Percentiles rank a stretch among this genome's conserved stretches.
phyloP scores from a whole-genome alignment of 176 grass and related monocot genomes.

The Juncus effusus region DNA sequence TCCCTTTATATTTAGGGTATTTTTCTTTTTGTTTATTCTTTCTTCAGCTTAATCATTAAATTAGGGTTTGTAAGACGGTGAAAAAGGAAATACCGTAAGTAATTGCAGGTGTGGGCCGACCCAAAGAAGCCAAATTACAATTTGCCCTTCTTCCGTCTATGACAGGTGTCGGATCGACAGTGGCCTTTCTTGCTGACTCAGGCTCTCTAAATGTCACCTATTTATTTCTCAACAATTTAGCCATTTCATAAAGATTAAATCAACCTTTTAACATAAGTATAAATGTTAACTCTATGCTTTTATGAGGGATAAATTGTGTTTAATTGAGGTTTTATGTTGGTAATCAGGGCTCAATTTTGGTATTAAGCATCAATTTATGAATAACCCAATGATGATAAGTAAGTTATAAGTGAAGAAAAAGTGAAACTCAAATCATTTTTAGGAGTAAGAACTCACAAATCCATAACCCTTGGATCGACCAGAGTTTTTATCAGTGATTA shows the following conservation, averaged over 20 bases:
- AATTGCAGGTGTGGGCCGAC: conserved; percentile 53
- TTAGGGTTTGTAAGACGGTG: background rate
- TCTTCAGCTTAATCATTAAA: too few species aligned
- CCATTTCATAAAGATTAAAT: background rate
- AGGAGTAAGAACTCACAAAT: conserved; percentile 64
- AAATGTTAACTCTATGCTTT: too few species aligned
- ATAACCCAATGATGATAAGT: background rate
- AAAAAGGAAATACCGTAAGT: conserved; percentile 22
- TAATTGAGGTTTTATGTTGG: too few species aligned
- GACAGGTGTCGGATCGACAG: conserved; percentile 59
- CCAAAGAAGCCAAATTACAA: conserved; percentile 90
- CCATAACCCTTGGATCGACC: conserved; percentile 96
- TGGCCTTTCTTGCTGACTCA: conserved; percentile 80
- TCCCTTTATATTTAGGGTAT: too few species aligned
- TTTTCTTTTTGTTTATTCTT: too few species aligned
- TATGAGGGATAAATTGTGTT: too few species aligned
- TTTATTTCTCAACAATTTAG: conserved; percentile 6
- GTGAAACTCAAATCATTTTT: background rate
- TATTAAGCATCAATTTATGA: too few species aligned
- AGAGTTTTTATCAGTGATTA: conserved; percentile 84
- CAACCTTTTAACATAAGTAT: background rate
- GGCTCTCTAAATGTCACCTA: conserved; percentile 90
- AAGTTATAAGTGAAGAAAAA: conserved; percentile 24
- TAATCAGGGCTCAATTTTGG: too few species aligned
- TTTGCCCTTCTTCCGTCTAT: conserved; percentile 86